These are phyloP conservation scores for Musa schizocarpa DNA, from an alignment of 176 grass and related monocot species.

Conservation along the genomic window DNA sequence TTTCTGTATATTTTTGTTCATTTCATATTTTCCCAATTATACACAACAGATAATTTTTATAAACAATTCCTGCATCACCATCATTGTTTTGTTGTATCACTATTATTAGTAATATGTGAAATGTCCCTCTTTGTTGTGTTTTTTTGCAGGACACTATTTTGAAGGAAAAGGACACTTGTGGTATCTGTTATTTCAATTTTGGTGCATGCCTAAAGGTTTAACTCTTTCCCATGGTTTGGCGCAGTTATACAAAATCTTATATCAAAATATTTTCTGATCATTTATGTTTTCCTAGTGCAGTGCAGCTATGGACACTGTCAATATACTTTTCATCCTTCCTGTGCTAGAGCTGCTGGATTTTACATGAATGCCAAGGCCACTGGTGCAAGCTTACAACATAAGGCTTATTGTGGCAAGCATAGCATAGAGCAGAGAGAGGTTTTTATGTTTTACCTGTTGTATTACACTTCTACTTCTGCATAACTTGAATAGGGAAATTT, in stretches of 20 bases:
- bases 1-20: constrained; percentile 6
- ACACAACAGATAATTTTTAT: neutral
- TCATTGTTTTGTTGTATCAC: neutral
- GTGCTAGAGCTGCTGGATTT: constrained; percentile 75
- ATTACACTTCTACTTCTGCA: constrained; percentile 7
- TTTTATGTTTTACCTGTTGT: constrained; percentile 12
- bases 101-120: neutral
- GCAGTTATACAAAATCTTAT: neutral
- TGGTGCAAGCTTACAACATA: constrained; percentile 43
- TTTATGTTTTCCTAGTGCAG: constrained; percentile 46
- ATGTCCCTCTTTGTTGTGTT: neutral
- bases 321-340: constrained; percentile 78
- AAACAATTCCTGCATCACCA: neutral
- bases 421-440: constrained; percentile 74
- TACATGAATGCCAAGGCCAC: constrained; percentile 82
- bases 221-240: neutral
- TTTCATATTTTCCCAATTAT: neutral
- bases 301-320: constrained; percentile 61
- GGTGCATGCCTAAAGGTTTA: constrained; percentile 74
- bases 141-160: constrained; percentile 49
- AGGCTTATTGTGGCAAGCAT: constrained; percentile 80
- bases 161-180: constrained; percentile 65
- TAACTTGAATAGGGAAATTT: neutral
- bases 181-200: constrained; percentile 46
- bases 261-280: constrained; percentile 15